A percentile compares a stretch with the other conserved stretches of the same genome.
These are phyloP conservation scores for Euptelea pleiosperma DNA, from an alignment of 164 flowering plant species.

Conservation along the genomic window DNA sequence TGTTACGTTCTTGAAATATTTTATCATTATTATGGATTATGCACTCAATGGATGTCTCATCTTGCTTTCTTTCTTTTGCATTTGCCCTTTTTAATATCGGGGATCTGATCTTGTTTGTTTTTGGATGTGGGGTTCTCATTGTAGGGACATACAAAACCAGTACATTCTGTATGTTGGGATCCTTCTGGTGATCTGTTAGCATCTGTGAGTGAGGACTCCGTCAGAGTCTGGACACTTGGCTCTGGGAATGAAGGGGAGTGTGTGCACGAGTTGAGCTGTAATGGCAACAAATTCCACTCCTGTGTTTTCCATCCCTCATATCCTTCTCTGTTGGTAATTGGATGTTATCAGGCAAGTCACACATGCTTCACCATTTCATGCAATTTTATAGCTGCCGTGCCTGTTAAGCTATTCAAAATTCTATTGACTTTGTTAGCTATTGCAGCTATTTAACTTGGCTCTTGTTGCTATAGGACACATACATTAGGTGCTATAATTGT, in stretches of 20 bases:
- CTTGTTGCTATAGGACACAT: too few relatives aligned
- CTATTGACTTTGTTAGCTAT: too few relatives aligned
- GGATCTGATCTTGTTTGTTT: neutral
- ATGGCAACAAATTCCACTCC: slow-evolving; percentile 53
- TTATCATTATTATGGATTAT: too few relatives aligned
- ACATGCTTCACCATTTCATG: slow-evolving; percentile 1
- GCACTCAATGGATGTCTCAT: neutral
- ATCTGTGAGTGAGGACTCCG: slow-evolving; percentile 69
- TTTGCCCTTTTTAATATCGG: neutral
- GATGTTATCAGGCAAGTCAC: slow-evolving; percentile 65
- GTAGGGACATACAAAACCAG: slow-evolving; percentile 58
- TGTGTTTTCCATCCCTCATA: slow-evolving; percentile 73
- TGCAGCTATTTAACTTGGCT: too few relatives aligned
- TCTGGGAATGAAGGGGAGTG: slow-evolving; percentile 52
- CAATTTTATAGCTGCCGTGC: neutral
- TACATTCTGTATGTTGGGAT: slow-evolving; percentile 73
- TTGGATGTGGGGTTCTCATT: neutral
- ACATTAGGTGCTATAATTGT: too few relatives aligned
- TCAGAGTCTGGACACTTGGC: slow-evolving; percentile 66
- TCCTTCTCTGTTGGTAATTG: slow-evolving; percentile 56
- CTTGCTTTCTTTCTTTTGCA: neutral
- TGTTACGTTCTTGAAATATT: neutral
- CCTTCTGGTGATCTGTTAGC: slow-evolving; percentile 66
- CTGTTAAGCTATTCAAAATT: too few relatives aligned
- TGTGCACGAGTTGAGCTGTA: slow-evolving; percentile 58